Evolutionary conservation across 2,329 filamentous ascomycete species (phyloP), one percentile per base, ranked within the genome.

Genomic region (Ilyonectria destructans): DNA sequence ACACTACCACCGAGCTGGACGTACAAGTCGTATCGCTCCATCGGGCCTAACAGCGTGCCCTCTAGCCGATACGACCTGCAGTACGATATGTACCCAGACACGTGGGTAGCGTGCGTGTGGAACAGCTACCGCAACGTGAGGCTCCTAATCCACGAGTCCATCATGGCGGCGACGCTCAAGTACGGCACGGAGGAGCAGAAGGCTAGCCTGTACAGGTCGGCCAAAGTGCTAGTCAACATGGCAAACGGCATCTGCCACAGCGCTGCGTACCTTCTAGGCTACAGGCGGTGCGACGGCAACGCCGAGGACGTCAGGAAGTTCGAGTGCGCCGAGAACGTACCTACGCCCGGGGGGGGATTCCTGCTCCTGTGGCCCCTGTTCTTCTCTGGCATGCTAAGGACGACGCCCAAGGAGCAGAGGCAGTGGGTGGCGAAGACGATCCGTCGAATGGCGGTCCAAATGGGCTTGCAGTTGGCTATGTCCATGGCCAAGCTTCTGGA

Each of bases 321-420:
- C 12, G 12, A 21, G 17, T 6, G 35, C 12, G 10, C 17, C 4
- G 55, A 43, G 3, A 17, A 19, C 1, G 46, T 33, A 3, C 64
- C 69, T 6, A 67, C 26, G 17, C 72, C 71, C 0, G 69, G 72
- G 8, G 71, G 62, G 0, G 71, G 62, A 0, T 74, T 59, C 45
- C 31, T 74, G 3, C 64, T 74, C 3, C 52, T 74, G 0, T 74
- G 71, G 72, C 72, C 72, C 10, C 12, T 72, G 0, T 74, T 74
- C 56, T 70, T 71, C 4, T 62, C 72, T 1, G 69, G 65, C 1
- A 65, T 73, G 26, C 49, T 67, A 17, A 67, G 70, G 7, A 74
- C 72, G 3, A 65, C 70, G 0, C 10, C 62, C 2, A 12, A 21
- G 2, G 67, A 65, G 3, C 70, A 73, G 55, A 64, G 67, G 8